Percentiles rank a stretch among this genome's conserved stretches.
phyloP scores from a whole-genome alignment of 768 basidiomycete species.

The Suillus subluteus region DNA sequence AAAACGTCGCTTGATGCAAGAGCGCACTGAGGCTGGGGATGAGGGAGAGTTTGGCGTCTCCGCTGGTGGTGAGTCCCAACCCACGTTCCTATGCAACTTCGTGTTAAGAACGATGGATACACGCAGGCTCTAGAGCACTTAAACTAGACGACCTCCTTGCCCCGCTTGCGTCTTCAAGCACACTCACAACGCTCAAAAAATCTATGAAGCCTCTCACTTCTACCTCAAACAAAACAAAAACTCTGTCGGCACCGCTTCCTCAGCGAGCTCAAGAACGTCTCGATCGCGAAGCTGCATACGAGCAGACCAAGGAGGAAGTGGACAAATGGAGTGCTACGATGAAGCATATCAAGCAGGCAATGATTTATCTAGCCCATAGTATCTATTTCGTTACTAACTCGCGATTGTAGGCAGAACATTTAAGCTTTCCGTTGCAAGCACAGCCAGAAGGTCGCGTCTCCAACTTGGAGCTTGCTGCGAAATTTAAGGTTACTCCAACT shows the following conservation, averaged over 20 bases:
- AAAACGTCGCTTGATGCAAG: constrained; percentile 64
- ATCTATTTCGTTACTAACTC: constrained; percentile 9
- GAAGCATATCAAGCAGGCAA: constrained; percentile 87
- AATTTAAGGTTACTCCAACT: constrained; percentile 68
- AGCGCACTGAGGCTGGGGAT: constrained; percentile 76
- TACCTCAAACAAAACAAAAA: constrained; percentile 55
- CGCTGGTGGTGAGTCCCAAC: constrained; percentile 41
- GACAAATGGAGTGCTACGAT: constrained; percentile 94
- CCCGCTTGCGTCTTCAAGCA: constrained; percentile 63
- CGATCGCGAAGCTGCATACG: constrained; percentile 93
- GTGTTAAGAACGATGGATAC: background rate
- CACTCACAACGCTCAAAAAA: constrained; percentile 68
- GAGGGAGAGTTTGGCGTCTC: constrained; percentile 81
- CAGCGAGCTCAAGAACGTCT: constrained; percentile 86
- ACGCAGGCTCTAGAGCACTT: constrained; percentile 54
- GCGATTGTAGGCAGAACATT: constrained; percentile 70
- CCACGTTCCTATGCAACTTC: background rate
- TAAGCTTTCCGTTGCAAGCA: constrained; percentile 84
- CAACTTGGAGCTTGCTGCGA: constrained; percentile 76
- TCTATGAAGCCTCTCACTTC: constrained; percentile 66
- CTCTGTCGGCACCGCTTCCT: constrained; percentile 83
- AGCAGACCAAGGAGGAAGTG: constrained; percentile 89
- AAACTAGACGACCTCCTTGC: constrained; percentile 76
- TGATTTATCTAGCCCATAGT: background rate
- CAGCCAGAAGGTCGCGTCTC: constrained; percentile 58